Base-by-base conservation (phyloP, 257 asterid species). In the Nyctanthes arbortristis region DNA sequence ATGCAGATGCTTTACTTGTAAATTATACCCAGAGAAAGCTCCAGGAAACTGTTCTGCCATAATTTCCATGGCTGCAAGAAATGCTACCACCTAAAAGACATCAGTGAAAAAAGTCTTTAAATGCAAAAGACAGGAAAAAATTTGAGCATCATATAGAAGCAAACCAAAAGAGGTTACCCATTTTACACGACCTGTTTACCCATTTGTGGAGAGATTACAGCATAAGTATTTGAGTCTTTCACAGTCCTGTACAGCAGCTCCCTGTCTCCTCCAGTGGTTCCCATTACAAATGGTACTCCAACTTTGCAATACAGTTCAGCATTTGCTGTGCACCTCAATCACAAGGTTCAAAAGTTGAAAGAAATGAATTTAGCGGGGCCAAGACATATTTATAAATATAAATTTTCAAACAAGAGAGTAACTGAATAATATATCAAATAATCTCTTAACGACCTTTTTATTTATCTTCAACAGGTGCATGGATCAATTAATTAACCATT, bases 161-260 rank as follows among this genome's bases (percentile, higher is more conserved):
- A 47, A 59, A 49, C 57, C 18, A 75, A 68, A 25, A 28, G 52
- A 32, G 54, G 40, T 20, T 47, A 43, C 25, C 4, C 39, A 52
- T 12, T 57, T 63, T 57, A 61, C 13, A 49, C 66, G 79, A 93
- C 99, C 99, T 93, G 99, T 78, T 93, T 93, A 68, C 99, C 99
- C 99, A 93, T 93, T 84, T 93, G 99, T n/a, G 99, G 99, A 37
- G 99, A 93, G 84, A 93, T 93, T 71, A 93, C 96, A 71, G 96
- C 97, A 85, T 86, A 89, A 58, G 73, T 75, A 49, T 84, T 86
- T 5, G 99, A 86, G 67, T 85, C 93, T 29, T 68, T 68, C n/a
- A 89, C 96, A 43, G 96, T 87, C 79, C 89, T 91, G 72, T 77
- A 81, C 63, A 93, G 81, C 71, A 66, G 86, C 60, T 93, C 96